These are phyloP conservation scores for Aspergillus awamori DNA, from an alignment of 2,329 filamentous ascomycete species.

Conservation along the genomic window DNA sequence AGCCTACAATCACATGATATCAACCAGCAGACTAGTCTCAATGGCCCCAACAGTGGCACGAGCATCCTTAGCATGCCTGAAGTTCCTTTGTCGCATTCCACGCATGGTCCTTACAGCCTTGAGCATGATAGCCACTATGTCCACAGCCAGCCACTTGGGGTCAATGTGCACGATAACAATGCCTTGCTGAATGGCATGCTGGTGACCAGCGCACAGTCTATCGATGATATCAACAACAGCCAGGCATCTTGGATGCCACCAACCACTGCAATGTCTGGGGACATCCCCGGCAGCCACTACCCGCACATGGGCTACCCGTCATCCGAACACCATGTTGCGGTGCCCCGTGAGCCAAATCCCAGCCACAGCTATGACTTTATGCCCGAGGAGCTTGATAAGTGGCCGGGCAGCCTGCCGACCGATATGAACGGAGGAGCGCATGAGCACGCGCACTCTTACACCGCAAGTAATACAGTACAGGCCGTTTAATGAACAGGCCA, in stretches of 20 bases:
- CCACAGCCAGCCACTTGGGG: constrained; percentile 33
- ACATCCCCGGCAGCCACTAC: constrained; percentile 36
- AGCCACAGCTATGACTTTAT: constrained; percentile 33
- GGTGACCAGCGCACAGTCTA: constrained; percentile 32
- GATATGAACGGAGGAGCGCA: constrained; percentile 39
- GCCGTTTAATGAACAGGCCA: constrained; percentile 27
- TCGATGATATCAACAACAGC: constrained; percentile 40
- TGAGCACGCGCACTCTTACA: constrained; percentile 37
- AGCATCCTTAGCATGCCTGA: constrained; percentile 42
- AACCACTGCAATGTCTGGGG: constrained; percentile 31
- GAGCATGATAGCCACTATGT: constrained; percentile 39
- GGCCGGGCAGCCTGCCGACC: constrained; percentile 39
- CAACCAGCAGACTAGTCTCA: constrained; percentile 34
- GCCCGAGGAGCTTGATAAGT: constrained; percentile 41
- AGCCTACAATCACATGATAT: constrained; percentile 35
- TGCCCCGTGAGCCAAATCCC: constrained; percentile 38
- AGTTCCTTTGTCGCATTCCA: constrained; percentile 36
- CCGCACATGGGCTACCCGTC: constrained; percentile 37
- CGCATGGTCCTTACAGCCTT: constrained; percentile 34
- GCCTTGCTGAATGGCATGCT: constrained; percentile 39
- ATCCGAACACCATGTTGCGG: constrained; percentile 34
- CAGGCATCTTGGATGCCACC: constrained; percentile 37
- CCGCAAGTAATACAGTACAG: constrained; percentile 36
- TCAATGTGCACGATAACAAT: constrained; percentile 36
- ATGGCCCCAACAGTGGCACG: constrained; percentile 31